Conservation (phyloP, 2,329 filamentous ascomycete genomes). For the Penicillium aurantiogriseum region DNA sequence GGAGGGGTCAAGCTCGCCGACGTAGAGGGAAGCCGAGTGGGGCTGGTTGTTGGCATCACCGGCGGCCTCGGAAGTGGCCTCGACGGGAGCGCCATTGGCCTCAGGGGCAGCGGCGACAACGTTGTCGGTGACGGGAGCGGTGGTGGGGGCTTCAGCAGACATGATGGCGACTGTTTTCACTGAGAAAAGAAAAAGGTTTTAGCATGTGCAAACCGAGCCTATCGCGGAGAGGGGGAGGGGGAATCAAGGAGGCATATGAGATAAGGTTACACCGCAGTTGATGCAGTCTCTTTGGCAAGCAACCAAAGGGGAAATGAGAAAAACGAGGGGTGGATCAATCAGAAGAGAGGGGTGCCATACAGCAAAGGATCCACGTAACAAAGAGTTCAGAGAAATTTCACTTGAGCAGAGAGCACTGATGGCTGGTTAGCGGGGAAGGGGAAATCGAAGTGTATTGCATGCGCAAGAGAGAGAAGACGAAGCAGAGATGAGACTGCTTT, state of each 20-base stretch:
- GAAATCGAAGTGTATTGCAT: not conserved
- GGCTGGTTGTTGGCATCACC: conserved; percentile 68
- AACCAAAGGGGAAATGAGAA: conserved; percentile 3
- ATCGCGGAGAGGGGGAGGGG: conserved; percentile 6
- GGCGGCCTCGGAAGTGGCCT: conserved; percentile 55
- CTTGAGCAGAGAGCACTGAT: conserved; percentile 12
- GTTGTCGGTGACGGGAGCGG: conserved; percentile 63
- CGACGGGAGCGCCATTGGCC: conserved; percentile 54
- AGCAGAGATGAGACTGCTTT: not conserved
- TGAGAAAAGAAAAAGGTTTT: conserved; percentile 25
- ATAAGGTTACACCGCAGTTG: conserved; percentile 16
- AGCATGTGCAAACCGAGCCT: conserved; percentile 12
- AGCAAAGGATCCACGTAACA: conserved; percentile 16
- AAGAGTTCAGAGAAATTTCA: conserved; percentile 16
- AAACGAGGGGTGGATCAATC: conserved; percentile 2
- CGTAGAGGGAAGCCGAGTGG: conserved; percentile 96
- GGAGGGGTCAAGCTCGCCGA: conserved; percentile 94
- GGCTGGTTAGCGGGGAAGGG: conserved; percentile 6
- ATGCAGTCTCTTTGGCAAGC: conserved; percentile 14
- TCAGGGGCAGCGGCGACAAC: conserved; percentile 62
- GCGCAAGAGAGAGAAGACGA: not conserved
- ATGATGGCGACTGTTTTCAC: conserved; percentile 70
- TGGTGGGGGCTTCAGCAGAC: conserved; percentile 76
- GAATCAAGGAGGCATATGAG: conserved; percentile 10
- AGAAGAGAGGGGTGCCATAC: conserved; percentile 13